Conservation (phyloP, 2,329 filamentous ascomycete genomes). For the Mycosphaerella arachidis region DNA sequence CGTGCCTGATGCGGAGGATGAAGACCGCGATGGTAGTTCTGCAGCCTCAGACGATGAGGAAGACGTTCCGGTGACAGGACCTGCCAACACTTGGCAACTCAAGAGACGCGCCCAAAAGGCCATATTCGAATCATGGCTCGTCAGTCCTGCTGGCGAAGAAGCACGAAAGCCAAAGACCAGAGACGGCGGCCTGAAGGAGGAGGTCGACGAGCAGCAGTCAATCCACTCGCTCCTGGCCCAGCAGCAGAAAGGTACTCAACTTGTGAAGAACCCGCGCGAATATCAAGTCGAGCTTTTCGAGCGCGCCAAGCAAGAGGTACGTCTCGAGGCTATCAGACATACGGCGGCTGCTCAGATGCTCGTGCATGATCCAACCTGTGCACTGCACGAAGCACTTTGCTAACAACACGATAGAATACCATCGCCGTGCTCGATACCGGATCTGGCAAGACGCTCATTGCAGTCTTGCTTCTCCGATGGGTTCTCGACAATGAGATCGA, state of each 20-base stretch:
- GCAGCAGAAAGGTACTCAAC: conserved; percentile 46
- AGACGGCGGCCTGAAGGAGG: conserved; percentile 23
- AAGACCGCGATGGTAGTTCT: conserved; percentile 1
- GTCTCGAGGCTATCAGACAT: neutral
- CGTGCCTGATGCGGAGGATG: conserved; percentile 2
- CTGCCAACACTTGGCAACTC: conserved; percentile 31
- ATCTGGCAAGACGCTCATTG: conserved; percentile 94
- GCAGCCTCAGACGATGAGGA: conserved; percentile 19
- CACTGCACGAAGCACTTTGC: too few species aligned
- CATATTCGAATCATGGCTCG: conserved; percentile 40
- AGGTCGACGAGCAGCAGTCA: conserved; percentile 48
- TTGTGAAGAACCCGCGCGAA: conserved; percentile 75
- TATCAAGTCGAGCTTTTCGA: conserved; percentile 93
- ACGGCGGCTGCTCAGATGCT: too few species aligned
- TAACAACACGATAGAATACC: conserved; percentile 55
- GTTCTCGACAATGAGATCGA: conserved; percentile 73
- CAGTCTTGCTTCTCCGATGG: conserved; percentile 75
- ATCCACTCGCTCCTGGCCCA: conserved; percentile 51
- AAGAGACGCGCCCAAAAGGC: conserved; percentile 40
- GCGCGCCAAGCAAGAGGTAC: conserved; percentile 62
- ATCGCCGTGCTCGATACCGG: conserved; percentile 96
- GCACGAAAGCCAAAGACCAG: conserved; percentile 39
- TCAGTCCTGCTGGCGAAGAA: conserved; percentile 40
- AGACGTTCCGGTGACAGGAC: conserved; percentile 10
- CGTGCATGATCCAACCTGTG: too few species aligned